Evolutionary conservation across 495 filamentous ascomycete species (phyloP).

Genomic region (Aspergillus funiculosus): DNA sequence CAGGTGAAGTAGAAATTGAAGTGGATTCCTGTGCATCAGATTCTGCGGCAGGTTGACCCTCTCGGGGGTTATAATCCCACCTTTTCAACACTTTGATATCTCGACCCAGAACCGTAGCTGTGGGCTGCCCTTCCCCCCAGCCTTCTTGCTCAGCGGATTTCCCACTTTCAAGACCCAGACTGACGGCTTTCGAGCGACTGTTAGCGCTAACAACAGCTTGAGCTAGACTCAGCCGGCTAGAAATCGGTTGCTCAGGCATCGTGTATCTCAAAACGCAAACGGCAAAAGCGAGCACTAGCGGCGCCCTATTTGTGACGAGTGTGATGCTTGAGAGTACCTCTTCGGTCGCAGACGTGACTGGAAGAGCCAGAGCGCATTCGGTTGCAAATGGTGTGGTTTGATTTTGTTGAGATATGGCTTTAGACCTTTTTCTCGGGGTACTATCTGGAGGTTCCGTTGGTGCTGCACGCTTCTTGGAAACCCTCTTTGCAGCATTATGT

Average conservation of each 20-base stretch:
- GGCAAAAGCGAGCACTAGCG: conserved; percentile 75
- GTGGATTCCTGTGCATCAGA: conserved; percentile 3
- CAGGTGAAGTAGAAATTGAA: background rate
- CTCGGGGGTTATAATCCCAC: conserved; percentile 66
- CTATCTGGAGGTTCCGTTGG: conserved; percentile 27
- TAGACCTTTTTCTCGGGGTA: conserved; percentile 21
- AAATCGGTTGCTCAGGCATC: conserved; percentile 78
- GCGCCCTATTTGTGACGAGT: conserved; percentile 71
- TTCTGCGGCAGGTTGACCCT: conserved; percentile 28
- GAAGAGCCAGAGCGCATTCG: conserved; percentile 62
- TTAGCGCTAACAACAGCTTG: conserved; percentile 77
- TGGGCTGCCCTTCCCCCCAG: conserved; percentile 70
- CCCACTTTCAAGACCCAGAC: conserved; percentile 62
- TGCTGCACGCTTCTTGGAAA: conserved; percentile 53
- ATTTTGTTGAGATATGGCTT: conserved; percentile 5
- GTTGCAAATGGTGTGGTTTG: conserved; percentile 51
- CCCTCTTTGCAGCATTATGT: conserved; percentile 53
- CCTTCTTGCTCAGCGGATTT: conserved; percentile 63
- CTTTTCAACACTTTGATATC: conserved; percentile 68
- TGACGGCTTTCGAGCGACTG: conserved; percentile 66
- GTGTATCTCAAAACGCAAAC: conserved; percentile 66
- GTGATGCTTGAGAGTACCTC: conserved; percentile 51
- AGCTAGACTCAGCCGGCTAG: conserved; percentile 68
- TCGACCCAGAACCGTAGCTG: conserved; percentile 61
- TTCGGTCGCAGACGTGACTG: conserved; percentile 47